Evolutionary conservation across 1,284 basidiomycete genomes (phyloP), one percentile per base, ranked within the genome.

Genomic region (Pseudomicrostroma phylloplanum): DNA sequence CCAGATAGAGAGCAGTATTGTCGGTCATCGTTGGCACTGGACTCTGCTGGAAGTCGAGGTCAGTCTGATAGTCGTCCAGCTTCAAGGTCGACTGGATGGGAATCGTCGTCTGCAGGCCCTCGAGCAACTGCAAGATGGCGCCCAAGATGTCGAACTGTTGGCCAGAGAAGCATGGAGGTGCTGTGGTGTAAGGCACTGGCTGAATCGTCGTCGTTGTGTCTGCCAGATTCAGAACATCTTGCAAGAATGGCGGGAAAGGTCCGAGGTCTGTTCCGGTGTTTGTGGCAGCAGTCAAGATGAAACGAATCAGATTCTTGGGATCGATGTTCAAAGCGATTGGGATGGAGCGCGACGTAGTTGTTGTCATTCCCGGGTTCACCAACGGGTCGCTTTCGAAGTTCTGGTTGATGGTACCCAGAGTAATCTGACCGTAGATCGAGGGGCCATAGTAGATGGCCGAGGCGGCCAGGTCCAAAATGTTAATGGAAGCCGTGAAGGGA

Each of bases 401-500:
- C 21, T 83, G 81, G 61, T 87, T 81, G 70, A 90, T 77, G 55
- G 66, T 67, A 40, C 78, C 79, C 23, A 80, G 67, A 56, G 69
- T 63, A 61, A 79, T 72, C 17, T 15, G 13, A 25, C 51, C 51
- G 25, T 54, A 54, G 6, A 8, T 6, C 8, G 51, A 54, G 6
- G 51, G 51, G 39, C 69, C 76, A 23, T 87, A 30, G 77, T 82
- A 78, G 4, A 67, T 84, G 0, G 85, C 88, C 2, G 78, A 83
- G 0, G 87, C 85, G 11, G 80, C 80, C n/a, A 90, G 80, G 60
- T 81, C 77, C 40, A 87, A 73, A 19, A 90, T 76, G 74, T 87
- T 88, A 77, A 90, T 86, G 69, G 85, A 85, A 12, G 88, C 88
- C 0, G 87, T 89, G 80, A 90, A 90, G 1, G 88, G 88, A 71